These are phyloP conservation scores for Nasturtium officinale DNA, from an alignment of 345 rosid species.

Conservation along the genomic window DNA sequence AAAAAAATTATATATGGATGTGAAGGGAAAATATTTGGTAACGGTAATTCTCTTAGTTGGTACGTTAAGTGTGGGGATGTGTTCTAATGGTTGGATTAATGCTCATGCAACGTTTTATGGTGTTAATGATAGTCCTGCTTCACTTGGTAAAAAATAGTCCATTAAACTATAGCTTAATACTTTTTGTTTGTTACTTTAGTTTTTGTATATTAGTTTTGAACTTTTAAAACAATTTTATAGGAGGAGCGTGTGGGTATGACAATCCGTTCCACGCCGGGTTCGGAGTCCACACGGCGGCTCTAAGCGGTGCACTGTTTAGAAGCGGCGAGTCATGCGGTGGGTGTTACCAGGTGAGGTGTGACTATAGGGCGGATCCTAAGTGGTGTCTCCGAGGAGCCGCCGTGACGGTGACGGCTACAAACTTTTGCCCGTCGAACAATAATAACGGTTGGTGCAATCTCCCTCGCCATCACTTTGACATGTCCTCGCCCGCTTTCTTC, in stretches of 20 bases:
- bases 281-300: constrained; percentile 71
- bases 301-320: constrained; percentile 64
- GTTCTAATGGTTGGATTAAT: constrained; percentile 51
- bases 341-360: constrained; percentile 70
- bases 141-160: constrained; percentile 61
- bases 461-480: constrained; percentile 78
- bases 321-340: constrained; percentile 77
- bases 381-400: constrained; percentile 67
- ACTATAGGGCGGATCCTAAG: constrained; percentile 62
- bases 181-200: background rate
- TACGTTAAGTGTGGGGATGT: constrained; percentile 44
- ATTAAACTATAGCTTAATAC: constrained; percentile 1
- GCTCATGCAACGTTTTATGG: constrained; percentile 83
- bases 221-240: constrained; percentile 35
- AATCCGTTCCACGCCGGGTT: constrained; percentile 77
- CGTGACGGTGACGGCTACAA: constrained; percentile 75
- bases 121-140: constrained; percentile 67
- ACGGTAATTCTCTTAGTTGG: constrained; percentile 35
- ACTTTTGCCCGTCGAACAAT: constrained; percentile 80
- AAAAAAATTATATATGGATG: background rate
- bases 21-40: constrained; percentile 28
- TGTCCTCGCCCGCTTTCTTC: constrained; percentile 76
- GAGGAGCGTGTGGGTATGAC: constrained; percentile 91
- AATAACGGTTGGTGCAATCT: constrained; percentile 83
- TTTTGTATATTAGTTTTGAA: background rate